Evolutionary conservation across 2,329 filamentous ascomycete genomes (phyloP), one percentile per base, ranked within the genome.

Genomic region (Paracorniculantispora psalliotae): DNA sequence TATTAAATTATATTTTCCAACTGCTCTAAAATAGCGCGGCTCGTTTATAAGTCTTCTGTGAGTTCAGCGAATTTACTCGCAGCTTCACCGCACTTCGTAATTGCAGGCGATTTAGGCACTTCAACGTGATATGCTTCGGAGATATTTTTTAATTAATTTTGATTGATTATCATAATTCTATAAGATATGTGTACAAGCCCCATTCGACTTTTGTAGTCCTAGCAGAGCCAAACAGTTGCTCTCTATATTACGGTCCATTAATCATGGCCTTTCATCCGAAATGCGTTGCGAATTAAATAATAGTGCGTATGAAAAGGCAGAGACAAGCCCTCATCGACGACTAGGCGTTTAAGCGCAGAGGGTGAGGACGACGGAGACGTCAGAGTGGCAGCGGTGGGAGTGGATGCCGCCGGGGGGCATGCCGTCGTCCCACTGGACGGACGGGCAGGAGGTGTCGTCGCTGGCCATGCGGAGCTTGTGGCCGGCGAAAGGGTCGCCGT

Each of bases 401-500:
- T 77, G 72, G 60, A 68, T 72, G 0, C 73, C 72, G 0, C 67
- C 71, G 0, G 72, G 72, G 5, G 71, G 70, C 10, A 67, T 65
- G 3, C 75, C 75, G 4, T 66, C 61, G 0, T 63, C 57, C 74
- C 74, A 77, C 10, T 68, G 63, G 46, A 77, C 76, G 3, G 64
- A 54, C 0, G 69, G 68, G 66, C 75, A 77, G 2, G 53, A 63
- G 7, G 59, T 37, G 37, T 71, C 62, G 30, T 63, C 63, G 62
- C 71, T 73, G 23, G 63, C 64, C 9, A 69, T 65, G 5, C 64
- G 66, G 8, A 77, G 30, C 66, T 70, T 73, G 51, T 66, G 62
- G 15, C 73, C 73, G 19, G 51, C 51, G 23, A 77, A 75, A 9
- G 69, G 63, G 57, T 75, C 69, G n/a, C 75, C 75, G 48, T 75